Evolutionary conservation across 1,284 basidiomycete species (phyloP), one percentile per base, ranked within the genome.

Genomic region (Butyriboletus appendiculatus): DNA sequence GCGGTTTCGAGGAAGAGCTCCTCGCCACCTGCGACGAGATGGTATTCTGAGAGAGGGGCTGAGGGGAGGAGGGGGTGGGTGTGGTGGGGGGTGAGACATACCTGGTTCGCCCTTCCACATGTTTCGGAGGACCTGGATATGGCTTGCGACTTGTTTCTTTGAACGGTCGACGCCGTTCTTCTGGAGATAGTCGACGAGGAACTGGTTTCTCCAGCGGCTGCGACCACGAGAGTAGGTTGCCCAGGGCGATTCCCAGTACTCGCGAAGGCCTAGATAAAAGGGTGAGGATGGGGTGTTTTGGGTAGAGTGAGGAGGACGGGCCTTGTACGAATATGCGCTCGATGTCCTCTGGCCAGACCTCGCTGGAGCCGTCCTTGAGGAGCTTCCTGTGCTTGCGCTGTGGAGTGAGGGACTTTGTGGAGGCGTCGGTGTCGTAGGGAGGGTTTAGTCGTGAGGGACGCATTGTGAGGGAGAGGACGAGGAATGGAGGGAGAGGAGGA

Each of bases 71-170:
- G 51, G 48, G 33, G 41, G 53, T 28, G 41, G 47, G 43, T 7
- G 12, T 32, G 32, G 30, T 0, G 30, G 42, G 55, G 28, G 28
- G 10, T 28, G 26, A 59, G 32, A 65, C 77, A 40, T 58, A 88
- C 88, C 83, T 74, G 84, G 78, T 56, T 88, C 82, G 34, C 87
- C 88, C 66, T 90, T 90, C 88, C 88, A 90, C 88, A 91, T 91
- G 66, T 90, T 91, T 43, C 88, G 76, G 45, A 91, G 70, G 53
- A 91, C 89, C 66, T 92, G 89, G 49, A 92, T 88, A 65, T 92
- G 89, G 66, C 85, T 88, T 18, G 90, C 89, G 61, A 92, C 89
- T 68, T 91, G 88, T 67, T 91, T 91, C 77, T 89, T 90, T 39
- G 86, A 80, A 34, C 89, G 83, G 30, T 77, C 76, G 63, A 92